Evolutionary conservation across 2,329 filamentous ascomycete species (phyloP).

Genomic region (Sarocladium brachiariae): DNA sequence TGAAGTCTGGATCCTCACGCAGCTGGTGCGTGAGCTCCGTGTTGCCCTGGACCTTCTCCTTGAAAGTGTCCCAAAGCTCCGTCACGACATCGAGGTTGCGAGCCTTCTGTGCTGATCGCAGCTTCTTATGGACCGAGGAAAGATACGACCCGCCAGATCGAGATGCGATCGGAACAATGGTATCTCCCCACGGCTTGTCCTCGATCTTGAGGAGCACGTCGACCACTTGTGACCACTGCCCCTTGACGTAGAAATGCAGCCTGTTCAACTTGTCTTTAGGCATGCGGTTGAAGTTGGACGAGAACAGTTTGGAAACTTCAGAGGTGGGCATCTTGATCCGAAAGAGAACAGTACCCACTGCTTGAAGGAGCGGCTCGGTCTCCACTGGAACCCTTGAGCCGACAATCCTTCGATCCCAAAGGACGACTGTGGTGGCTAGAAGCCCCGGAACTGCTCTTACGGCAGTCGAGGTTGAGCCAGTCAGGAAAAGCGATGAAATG

Average conservation of each 20-base stretch:
- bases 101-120: slow-evolving; percentile 22
- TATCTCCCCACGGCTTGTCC: slow-evolving; percentile 17
- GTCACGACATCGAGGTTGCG: slow-evolving; percentile 23
- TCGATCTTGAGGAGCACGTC: slow-evolving; percentile 18
- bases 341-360: slow-evolving; percentile 8
- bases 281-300: slow-evolving; percentile 11
- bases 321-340: background rate
- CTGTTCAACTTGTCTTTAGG: slow-evolving; percentile 15
- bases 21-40: slow-evolving; percentile 21
- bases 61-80: slow-evolving; percentile 28
- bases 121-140: slow-evolving; percentile 20
- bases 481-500: background rate
- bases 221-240: slow-evolving; percentile 21
- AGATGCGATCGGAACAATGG: background rate
- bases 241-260: slow-evolving; percentile 20
- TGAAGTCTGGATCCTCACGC: slow-evolving; percentile 25
- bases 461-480: slow-evolving; percentile 9
- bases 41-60: slow-evolving; percentile 17
- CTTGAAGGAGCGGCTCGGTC: background rate
- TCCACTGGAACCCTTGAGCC: slow-evolving; percentile 12
- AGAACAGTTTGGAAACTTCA: slow-evolving; percentile 2
- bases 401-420: slow-evolving; percentile 19
- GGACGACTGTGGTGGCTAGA: slow-evolving; percentile 23
- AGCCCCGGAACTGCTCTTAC: slow-evolving; percentile 24
- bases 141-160: slow-evolving; percentile 6